A percentile compares a stretch with the other conserved stretches of the same genome.
Evolutionary conservation across 1,284 basidiomycete species (phyloP).

Genomic region (Rhodotorula sp.): DNA sequence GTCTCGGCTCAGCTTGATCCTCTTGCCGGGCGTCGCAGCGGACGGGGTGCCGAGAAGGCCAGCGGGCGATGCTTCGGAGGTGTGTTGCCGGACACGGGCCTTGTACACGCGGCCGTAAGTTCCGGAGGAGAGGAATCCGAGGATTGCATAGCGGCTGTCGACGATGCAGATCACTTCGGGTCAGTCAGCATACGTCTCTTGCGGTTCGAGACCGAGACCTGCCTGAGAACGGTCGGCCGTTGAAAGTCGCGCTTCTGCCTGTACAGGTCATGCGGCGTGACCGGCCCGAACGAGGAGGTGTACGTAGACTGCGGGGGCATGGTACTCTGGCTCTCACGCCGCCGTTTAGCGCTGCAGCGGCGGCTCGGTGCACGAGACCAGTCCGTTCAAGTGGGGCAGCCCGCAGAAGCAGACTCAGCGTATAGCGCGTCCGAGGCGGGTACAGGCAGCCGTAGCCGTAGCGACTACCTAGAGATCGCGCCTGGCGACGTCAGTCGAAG

Average conservation of each 20-base stretch:
- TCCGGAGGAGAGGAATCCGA: conserved; percentile 96
- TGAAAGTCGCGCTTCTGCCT: conserved; percentile 38
- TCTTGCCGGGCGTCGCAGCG: conserved; percentile 34
- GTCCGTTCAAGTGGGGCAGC: background rate
- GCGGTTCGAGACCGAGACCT: background rate
- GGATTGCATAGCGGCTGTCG: conserved; percentile 65
- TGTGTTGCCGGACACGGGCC: conserved; percentile 58
- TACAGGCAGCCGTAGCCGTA: background rate
- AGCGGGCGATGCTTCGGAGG: conserved; percentile 32
- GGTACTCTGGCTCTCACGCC: too few species aligned
- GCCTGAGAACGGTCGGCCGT: conserved; percentile 37
- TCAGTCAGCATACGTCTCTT: too few species aligned
- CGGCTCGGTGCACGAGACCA: too few species aligned
- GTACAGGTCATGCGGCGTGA: conserved; percentile 32
- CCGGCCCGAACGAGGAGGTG: background rate
- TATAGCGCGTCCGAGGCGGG: background rate
- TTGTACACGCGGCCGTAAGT: conserved; percentile 99
- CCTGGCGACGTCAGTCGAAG: background rate
- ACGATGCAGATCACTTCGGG: too few species aligned
- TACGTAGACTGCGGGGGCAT: conserved; percentile 9
- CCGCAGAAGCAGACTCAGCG: background rate
- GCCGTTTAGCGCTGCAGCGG: background rate
- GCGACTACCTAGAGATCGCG: background rate
- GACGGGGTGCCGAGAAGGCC: conserved; percentile 38
- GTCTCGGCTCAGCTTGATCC: conserved; percentile 53